Conservation (phyloP, 371 early-diverging fungal genomes). For the Mortierella sp. region DNA sequence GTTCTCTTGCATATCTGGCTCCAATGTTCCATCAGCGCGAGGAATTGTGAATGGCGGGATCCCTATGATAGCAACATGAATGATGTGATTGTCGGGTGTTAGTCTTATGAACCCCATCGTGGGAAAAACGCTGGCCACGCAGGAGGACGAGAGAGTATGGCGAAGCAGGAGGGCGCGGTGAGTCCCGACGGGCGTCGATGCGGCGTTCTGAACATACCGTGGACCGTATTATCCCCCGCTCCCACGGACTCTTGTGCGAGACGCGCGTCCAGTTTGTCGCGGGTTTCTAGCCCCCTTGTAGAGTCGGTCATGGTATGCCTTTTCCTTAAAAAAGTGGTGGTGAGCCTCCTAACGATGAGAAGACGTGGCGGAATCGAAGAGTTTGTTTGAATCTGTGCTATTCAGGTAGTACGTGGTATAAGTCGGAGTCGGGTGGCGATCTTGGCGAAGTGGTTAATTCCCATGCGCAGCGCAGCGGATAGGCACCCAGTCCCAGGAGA, state of each 20-base stretch:
- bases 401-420: too few species aligned
- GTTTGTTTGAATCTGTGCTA: too few species aligned
- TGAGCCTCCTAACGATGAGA: too few species aligned
- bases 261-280: slow-evolving; percentile 14
- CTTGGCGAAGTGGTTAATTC: too few species aligned
- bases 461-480: too few species aligned
- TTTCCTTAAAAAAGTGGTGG: background rate
- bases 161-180: background rate
- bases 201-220: slow-evolving; percentile 19
- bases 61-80: slow-evolving; percentile 23
- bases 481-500: too few species aligned
- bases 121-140: too few species aligned
- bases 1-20: slow-evolving; percentile 12
- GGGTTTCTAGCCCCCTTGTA: slow-evolving; percentile 15
- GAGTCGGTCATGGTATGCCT: slow-evolving; percentile 23
- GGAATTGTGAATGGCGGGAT: slow-evolving; percentile 51
- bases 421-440: too few species aligned
- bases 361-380: too few species aligned
- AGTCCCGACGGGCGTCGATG: too few species aligned
- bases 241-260: slow-evolving; percentile 29
- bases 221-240: slow-evolving; percentile 20
- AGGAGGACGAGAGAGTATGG: background rate
- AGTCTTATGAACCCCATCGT: too few species aligned
- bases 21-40: slow-evolving; percentile 50
- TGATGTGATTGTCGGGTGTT: too few species aligned